Base-by-base conservation (phyloP, 2,329 filamentous ascomycete genomes). In the Apiospora kogelbergensis region DNA sequence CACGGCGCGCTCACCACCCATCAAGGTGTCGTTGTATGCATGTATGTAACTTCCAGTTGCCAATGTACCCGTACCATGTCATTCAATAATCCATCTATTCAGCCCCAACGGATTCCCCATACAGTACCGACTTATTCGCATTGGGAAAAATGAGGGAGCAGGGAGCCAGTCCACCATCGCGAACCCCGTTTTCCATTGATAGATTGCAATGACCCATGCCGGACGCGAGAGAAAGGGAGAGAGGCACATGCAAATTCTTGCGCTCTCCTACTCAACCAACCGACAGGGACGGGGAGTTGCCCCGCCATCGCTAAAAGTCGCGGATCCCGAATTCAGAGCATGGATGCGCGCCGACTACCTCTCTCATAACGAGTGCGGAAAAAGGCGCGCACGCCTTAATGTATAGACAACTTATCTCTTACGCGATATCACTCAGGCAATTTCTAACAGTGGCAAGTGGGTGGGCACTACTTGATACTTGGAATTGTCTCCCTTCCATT, bases 241-340 rank as follows among this genome's bases (percentile, higher is more conserved):
- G 3, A 60, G 4, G 53, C 53, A 60, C 53, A 60, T 60, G 53
- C 53, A 60, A 60, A 57, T 37, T 37, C 20, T 37, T 26, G 26
- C 26, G 26, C 3, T 20, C 26, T 42, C 17, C 9, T 42, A 15
- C 40, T 33, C 48, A 24, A 9, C 17, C 48, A 7, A 37, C 53
- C 53, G 53, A 60, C 53, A 60, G 20, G 33, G 33, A 33, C 33
- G 17, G 53, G 53, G 53, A 17, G 7, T 37, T 60, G 30, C 53
- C 53, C 53, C 53, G 53, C 53, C 53, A 60, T 60, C 26, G 53
- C 53, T 60, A 60, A 37, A 60, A 37, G 30, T 60, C 30, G 53
- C 53, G 37, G 53, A 60, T 60, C 53, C 17, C 30, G 13, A 37
- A 60, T 17, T 3, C 17, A 37, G 30, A 60, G 26, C 20, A 37